Base-by-base conservation (phyloP, 441 rosid species). In the Manihot esculenta region DNA sequence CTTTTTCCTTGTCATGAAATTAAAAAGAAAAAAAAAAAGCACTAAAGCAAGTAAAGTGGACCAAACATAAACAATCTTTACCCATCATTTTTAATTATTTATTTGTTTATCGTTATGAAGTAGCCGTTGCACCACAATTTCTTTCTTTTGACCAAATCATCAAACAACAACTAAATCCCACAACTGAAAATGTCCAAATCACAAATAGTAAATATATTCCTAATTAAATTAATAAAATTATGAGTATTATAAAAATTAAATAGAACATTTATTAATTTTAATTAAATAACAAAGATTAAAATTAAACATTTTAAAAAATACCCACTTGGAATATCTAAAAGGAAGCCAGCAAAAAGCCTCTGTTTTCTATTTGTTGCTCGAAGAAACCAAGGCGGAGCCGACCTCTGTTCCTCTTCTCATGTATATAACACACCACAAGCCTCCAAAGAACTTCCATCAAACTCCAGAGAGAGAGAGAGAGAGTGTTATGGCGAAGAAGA, bases 401-500 rank as follows among this genome's bases (percentile, higher is more conserved):
- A 27, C 17, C 26, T 48, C 45, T 51, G 12, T 27, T 49, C 15
- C 10, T 15, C 26, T 15, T 4, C 41, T 14, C 11, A 3, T 44
- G n/a, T 48, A 54, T 56, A 20, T 42, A 50, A 13, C 7, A 8
- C 13, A 21, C 42, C 18, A 53, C 18, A 55, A 8, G 21, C 6
- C 18, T 5, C 54, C 5, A 53, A 38, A 13, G 6, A 0, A 2
- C n/a, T 15, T 26, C 3, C 41, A 60, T 70, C 61, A 17, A 26
- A 50, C 42, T 9, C 42, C 49, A 21, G 27, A 57, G 42, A 2
- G 55, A 54, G 3, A 3, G 38, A 61, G 49, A 38, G 42, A 38
- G 7, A 5, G 9, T 38, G 45, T 71, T 53, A 74, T 50, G 71
- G 75, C 63, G 38, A 45, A 62, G 78, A 78, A 69, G 62, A 57